A percentile compares a stretch with the other conserved stretches of the same genome.
Evolutionary conservation across 768 basidiomycete genomes (phyloP).

Genomic region (Terana coerulea): DNA sequence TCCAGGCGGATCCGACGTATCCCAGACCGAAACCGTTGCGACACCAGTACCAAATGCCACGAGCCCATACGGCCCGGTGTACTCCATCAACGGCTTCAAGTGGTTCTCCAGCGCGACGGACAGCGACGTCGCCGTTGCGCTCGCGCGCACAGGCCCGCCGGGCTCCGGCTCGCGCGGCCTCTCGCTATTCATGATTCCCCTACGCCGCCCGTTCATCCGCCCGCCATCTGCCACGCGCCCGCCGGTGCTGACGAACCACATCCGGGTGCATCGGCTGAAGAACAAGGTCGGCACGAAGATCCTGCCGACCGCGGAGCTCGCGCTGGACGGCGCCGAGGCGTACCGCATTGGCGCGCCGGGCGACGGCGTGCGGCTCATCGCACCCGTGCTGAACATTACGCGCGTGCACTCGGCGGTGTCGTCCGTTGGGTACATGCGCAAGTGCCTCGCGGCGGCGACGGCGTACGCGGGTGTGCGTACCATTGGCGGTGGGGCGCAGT

Average conservation of each 20-base stretch:
- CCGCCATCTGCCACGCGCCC: conserved; percentile 37
- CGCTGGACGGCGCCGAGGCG: conserved; percentile 52
- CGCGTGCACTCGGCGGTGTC: conserved; percentile 61
- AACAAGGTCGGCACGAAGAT: conserved; percentile 74
- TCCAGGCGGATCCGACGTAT: conserved; percentile 73
- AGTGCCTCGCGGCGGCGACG: conserved; percentile 61
- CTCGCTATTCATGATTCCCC: conserved; percentile 72
- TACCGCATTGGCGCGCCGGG: conserved; percentile 59
- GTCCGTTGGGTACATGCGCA: conserved; percentile 54
- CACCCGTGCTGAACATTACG: conserved; percentile 75
- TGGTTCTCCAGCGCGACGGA: conserved; percentile 87
- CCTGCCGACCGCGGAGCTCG: conserved; percentile 74
- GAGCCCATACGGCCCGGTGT: conserved; percentile 44
- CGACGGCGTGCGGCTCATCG: conserved; percentile 62
- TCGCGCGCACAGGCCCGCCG: conserved; percentile 64
- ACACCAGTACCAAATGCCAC: conserved; percentile 29
- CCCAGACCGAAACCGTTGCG: conserved; percentile 67
- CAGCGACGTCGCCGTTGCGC: conserved; percentile 63
- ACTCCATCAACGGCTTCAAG: conserved; percentile 67
- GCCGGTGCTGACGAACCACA: conserved; percentile 54
- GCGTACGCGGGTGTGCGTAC: conserved; percentile 59
- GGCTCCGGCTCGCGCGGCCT: conserved; percentile 58
- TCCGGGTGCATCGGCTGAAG: conserved; percentile 70
- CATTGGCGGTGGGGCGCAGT: conserved; percentile 46
- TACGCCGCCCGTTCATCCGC: conserved; percentile 48